These are phyloP conservation scores for Halenospora varia DNA, from an alignment of 495 filamentous ascomycete genomes.

Conservation along the genomic window DNA sequence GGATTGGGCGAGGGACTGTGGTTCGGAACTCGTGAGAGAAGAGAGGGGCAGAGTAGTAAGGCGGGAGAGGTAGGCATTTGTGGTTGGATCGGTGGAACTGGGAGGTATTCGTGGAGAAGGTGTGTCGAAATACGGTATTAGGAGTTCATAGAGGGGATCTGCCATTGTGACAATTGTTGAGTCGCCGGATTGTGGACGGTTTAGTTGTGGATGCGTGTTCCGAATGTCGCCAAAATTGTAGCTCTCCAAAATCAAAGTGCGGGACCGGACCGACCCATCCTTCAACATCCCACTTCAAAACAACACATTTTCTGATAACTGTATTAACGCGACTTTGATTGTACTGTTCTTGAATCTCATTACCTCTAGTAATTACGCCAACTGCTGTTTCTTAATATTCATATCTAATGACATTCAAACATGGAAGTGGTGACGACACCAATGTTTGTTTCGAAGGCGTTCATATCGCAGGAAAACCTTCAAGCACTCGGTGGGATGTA, in stretches of 20 bases:
- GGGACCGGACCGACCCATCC: background rate
- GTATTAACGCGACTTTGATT: too few relatives aligned
- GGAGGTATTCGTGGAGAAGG: constrained; percentile 29
- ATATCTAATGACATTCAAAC: too few relatives aligned
- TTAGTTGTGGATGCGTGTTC: background rate
- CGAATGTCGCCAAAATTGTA: background rate
- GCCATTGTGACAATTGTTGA: constrained; percentile 43
- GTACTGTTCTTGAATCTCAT: too few relatives aligned
- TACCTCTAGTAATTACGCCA: too few relatives aligned
- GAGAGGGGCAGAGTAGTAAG: constrained; percentile 75
- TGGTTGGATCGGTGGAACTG: constrained; percentile 43
- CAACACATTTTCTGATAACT: background rate
- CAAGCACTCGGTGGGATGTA: constrained; percentile 18
- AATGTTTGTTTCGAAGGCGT: constrained; percentile 14
- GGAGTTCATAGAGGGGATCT: constrained; percentile 69
- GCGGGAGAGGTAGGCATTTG: constrained; percentile 67
- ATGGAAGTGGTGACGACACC: background rate
- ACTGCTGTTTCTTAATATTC: too few relatives aligned
- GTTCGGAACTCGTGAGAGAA: constrained; percentile 69
- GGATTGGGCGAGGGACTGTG: constrained; percentile 72
- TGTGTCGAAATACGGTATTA: constrained; percentile 57
- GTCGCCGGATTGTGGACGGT: background rate
- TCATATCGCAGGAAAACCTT: constrained; percentile 18
- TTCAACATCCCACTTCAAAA: background rate
- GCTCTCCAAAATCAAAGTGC: background rate